Conservation (phyloP, 768 basidiomycete genomes). For the Lactarius sanguifluus region DNA sequence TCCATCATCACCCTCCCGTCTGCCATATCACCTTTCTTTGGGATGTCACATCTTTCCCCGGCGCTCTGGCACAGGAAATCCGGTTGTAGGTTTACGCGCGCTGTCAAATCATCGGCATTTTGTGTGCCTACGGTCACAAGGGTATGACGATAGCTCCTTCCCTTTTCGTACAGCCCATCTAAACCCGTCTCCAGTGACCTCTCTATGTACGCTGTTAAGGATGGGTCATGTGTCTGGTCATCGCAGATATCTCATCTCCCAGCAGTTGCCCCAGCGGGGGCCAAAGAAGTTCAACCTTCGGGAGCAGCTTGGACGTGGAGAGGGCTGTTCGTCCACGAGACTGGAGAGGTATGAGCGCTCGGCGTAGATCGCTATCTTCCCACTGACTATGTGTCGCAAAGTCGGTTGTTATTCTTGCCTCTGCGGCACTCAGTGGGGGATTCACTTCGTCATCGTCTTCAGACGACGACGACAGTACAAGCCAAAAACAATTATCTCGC, state of each 20-base stretch:
- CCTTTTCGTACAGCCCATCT: conserved; percentile 17
- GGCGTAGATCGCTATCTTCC: neutral
- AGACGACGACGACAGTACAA: conserved; percentile 1
- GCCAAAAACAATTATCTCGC: conserved; percentile 11
- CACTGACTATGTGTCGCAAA: conserved; percentile 6
- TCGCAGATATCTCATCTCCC: conserved; percentile 35
- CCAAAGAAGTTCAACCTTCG: conserved; percentile 36
- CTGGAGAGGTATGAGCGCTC: conserved; percentile 33
- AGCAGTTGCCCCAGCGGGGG: conserved; percentile 35
- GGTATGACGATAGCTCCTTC: conserved; percentile 45
- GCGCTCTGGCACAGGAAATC: conserved; percentile 39
- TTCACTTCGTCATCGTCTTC: neutral
- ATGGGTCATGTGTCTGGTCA: conserved; percentile 45
- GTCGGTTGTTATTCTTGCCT: conserved; percentile 23
- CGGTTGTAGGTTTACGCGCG: conserved; percentile 48
- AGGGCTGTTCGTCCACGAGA: conserved; percentile 33
- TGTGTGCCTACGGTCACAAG: conserved; percentile 59
- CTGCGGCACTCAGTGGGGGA: conserved; percentile 17
- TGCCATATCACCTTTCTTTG: conserved; percentile 27
- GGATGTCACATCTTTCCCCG: conserved; percentile 49
- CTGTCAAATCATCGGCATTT: conserved; percentile 46
- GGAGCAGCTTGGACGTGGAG: conserved; percentile 39
- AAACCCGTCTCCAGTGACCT: conserved; percentile 44
- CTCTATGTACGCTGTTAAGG: conserved; percentile 52
- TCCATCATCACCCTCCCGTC: conserved; percentile 24